phyloP scores from a whole-genome alignment of 2,329 filamentous ascomycete species.

The Colletotrichum sp. region DNA sequence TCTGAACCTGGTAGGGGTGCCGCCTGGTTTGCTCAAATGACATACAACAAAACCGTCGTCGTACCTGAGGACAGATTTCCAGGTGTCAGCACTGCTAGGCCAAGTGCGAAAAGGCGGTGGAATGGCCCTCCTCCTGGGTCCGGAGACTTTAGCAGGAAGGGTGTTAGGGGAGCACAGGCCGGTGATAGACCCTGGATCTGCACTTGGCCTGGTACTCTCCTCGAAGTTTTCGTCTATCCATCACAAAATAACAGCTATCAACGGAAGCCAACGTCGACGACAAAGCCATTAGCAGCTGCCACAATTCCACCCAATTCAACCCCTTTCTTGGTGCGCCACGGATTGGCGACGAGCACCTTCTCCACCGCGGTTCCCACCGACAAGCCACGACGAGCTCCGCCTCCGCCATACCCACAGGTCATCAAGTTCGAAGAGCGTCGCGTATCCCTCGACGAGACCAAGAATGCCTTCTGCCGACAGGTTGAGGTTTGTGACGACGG shows the following conservation, averaged over 20 bases:
- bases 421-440: constrained; percentile 63
- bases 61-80: constrained; percentile 48
- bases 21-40: constrained; percentile 58
- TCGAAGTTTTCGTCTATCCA: constrained; percentile 64
- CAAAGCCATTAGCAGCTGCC: not conserved
- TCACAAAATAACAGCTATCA: constrained; percentile 51
- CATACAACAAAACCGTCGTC: constrained; percentile 63
- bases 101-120: constrained; percentile 9
- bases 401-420: constrained; percentile 52
- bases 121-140: not conserved
- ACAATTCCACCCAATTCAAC: constrained; percentile 19
- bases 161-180: constrained; percentile 35
- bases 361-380: not conserved
- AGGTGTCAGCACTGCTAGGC: constrained; percentile 15
- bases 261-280: not conserved
- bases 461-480: constrained; percentile 52
- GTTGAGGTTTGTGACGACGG: constrained; percentile 48
- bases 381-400: constrained; percentile 16
- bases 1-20: constrained; percentile 53
- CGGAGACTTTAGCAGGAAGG: constrained; percentile 42
- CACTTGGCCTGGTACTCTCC: constrained; percentile 59
- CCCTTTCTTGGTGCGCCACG: constrained; percentile 7
- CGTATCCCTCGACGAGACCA: constrained; percentile 33
- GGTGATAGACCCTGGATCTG: constrained; percentile 66
- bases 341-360: not conserved